These are phyloP conservation scores for Primulina huaijiensis DNA, from an alignment of 257 asterid species.

Conservation along the genomic window DNA sequence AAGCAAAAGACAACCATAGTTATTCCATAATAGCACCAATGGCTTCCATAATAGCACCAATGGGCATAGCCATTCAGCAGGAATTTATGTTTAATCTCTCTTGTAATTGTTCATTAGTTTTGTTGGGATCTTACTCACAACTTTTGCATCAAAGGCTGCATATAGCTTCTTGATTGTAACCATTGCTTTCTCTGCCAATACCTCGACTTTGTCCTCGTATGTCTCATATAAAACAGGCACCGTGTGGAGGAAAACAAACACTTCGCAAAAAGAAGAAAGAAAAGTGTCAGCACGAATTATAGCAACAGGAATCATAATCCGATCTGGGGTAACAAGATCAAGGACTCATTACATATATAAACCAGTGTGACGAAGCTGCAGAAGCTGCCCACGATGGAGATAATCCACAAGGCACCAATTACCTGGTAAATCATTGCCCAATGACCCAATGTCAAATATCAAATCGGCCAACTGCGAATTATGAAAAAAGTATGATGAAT, in stretches of 20 bases:
- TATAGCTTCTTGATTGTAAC: slow-evolving; percentile 46
- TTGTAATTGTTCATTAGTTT: slow-evolving; percentile 38
- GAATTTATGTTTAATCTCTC: slow-evolving; percentile 21
- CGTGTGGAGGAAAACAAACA: slow-evolving; percentile 41
- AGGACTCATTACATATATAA: slow-evolving; percentile 37
- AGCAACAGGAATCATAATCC: no score
- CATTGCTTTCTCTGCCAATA: slow-evolving; percentile 50
- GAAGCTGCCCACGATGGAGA: slow-evolving; percentile 47
- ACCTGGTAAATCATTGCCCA: slow-evolving; percentile 25
- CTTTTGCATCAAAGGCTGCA: slow-evolving; percentile 39
- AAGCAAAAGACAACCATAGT: not conserved
- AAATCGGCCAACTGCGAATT: not conserved
- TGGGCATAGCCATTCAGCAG: not conserved
- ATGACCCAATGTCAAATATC: not conserved
- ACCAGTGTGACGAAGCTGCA: slow-evolving; percentile 48
- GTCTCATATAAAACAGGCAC: slow-evolving; percentile 48
- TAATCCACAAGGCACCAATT: slow-evolving; percentile 42
- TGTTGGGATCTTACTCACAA: slow-evolving; percentile 46
- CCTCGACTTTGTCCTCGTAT: slow-evolving; percentile 48
- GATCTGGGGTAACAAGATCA: not conserved
- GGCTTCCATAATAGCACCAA: not conserved
- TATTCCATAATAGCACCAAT: not conserved
- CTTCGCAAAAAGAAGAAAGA: slow-evolving; percentile 20
- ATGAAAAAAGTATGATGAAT: not conserved
- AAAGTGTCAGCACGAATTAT: not conserved